These are phyloP conservation scores for Chondrus crispus DNA, from an alignment of 23 red algal genomes.

Conservation along the genomic window DNA sequence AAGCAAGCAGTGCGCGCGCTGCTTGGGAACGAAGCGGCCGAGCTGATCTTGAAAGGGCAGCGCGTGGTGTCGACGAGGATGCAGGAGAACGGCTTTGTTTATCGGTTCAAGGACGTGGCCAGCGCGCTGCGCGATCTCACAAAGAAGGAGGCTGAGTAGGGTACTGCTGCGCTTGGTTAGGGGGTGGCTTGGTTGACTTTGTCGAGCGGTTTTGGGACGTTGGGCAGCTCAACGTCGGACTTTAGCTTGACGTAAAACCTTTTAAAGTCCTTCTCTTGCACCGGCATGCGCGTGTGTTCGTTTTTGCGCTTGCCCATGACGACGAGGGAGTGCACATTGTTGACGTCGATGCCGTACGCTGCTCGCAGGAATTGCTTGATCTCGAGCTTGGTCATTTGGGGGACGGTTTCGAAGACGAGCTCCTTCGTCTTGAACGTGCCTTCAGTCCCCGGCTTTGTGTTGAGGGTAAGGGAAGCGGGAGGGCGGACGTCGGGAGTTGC, in stretches of 20 bases:
- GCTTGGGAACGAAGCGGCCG: slow-evolving; percentile 65
- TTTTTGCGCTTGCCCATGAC: slow-evolving; percentile 56
- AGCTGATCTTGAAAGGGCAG: slow-evolving; percentile 77
- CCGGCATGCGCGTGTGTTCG: slow-evolving; percentile 27
- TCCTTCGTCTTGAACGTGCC: slow-evolving; percentile 73
- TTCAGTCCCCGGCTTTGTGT: slow-evolving; percentile 28
- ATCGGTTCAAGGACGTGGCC: slow-evolving; percentile 1
- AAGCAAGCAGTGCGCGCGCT: slow-evolving; percentile 35
- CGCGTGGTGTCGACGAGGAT: slow-evolving; percentile 68
- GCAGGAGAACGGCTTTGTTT: slow-evolving; percentile 37
- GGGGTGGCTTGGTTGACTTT: slow-evolving; percentile 2
- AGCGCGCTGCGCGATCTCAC: neutral
- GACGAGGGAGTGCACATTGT: slow-evolving; percentile 53
- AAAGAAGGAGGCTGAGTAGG: neutral
- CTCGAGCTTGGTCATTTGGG: slow-evolving; percentile 58
- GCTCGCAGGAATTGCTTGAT: slow-evolving; percentile 45
- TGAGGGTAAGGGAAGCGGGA: no score
- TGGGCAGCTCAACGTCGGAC: slow-evolving; percentile 60
- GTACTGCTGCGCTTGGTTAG: neutral
- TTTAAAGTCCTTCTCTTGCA: slow-evolving; percentile 72
- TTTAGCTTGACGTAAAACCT: slow-evolving; percentile 70
- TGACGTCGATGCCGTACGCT: slow-evolving; percentile 72
- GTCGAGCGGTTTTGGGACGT: slow-evolving; percentile 59
- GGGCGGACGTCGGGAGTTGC: no score
- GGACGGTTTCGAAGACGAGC: slow-evolving; percentile 61